Base-by-base conservation (phyloP, 306 rosid genomes). In the Arachis stenosperma region DNA sequence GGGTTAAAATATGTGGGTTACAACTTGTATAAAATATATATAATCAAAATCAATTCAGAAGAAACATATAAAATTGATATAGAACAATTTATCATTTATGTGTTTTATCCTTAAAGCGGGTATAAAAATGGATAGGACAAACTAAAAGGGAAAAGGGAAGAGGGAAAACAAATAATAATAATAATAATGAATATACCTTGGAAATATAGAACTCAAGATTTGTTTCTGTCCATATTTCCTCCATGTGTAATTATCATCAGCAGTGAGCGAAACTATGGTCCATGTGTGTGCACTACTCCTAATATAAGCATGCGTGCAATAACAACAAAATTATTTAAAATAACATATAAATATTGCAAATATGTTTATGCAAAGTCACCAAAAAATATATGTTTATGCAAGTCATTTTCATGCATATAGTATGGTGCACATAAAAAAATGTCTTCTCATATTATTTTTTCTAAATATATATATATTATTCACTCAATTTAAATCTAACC, bases 201-300 rank as follows among this genome's bases (percentile, higher is more conserved):
- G 94, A 63, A 81, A 83, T 68, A 82, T 42, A 30, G 89, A 79
- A 75, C 88, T 81, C 5, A 75, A 82, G 78, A 92, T 86, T 39
- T 55, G 66, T 80, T 92, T 92, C 63, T 88, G 96, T 52, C 98
- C 98, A 64, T 92, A 92, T 74, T 92, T 92, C 14, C 96, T 90
- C 98, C 98, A 92, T 6, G 79, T 81, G 57, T 82, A 70, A 8
- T 73, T 70, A n/a, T 92, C 98, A 8, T 82, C 85, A 2, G n/a
- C 40, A 4, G 59, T 69, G 67, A 17, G 0, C 0, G 80, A 46
- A 3, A 74, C 7, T 6, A 0, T 41, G 10, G 63, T 73, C 82
- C 82, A 33, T 76, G 79, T 13, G 12, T 67, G 56, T 5, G 63
- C 73, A 66, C 29, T 64, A 79, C 61, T 90, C 74, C 98, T 92